Evolutionary conservation across 1,284 basidiomycete genomes (phyloP).

Genomic region (Puccinia hordei): DNA sequence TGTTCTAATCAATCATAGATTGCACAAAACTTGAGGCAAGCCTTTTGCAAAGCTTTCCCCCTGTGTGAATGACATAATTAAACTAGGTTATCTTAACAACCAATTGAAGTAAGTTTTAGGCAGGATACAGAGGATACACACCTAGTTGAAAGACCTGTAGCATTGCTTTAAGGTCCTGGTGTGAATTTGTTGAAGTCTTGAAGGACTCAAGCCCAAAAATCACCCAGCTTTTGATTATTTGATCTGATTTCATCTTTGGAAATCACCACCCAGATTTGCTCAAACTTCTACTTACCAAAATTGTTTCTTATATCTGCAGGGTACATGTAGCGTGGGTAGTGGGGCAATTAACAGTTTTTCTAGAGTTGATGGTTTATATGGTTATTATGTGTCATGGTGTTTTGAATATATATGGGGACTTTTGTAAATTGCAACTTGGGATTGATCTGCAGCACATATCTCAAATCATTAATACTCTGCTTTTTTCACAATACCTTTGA

Average conservation of each 20-base stretch:
- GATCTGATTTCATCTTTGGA: neutral
- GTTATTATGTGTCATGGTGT: no score
- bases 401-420: no score
- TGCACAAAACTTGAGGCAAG: neutral
- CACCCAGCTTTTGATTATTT: neutral
- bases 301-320: no score
- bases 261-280: neutral
- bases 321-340: no score
- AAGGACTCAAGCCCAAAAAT: neutral
- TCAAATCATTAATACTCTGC: no score
- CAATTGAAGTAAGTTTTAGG: neutral
- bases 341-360: no score
- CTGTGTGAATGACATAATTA: neutral
- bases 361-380: no score
- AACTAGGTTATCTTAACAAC: neutral
- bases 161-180: neutral
- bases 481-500: no score
- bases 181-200: neutral
- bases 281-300: no score
- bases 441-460: no score
- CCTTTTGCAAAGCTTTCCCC: neutral
- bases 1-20: neutral
- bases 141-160: neutral
- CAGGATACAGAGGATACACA: no score
- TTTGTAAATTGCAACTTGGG: no score